Conservation (phyloP, 352 stramenopile species). For the Sclerospora graminicola region DNA sequence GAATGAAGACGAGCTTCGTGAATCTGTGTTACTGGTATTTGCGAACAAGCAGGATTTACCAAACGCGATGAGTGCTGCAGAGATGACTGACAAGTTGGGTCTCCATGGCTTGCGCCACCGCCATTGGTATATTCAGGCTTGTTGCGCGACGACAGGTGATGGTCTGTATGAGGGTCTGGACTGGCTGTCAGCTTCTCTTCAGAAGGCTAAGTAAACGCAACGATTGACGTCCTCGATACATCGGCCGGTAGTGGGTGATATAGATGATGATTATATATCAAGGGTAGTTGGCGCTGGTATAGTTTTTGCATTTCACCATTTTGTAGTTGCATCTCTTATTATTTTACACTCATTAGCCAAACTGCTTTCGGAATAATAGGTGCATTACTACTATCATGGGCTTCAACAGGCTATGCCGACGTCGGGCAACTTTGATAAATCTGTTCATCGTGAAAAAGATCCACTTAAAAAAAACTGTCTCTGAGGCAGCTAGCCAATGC, state of each 20-base stretch:
- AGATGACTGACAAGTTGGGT: constrained; percentile 98
- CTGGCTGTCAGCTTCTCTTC: constrained; percentile 79
- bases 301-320: constrained; percentile 25
- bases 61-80: constrained; percentile 89
- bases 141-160: constrained; percentile 97
- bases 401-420: too few species aligned
- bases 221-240: constrained; percentile 14
- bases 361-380: too few species aligned
- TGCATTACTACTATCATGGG: too few species aligned
- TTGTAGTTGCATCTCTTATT: too few species aligned
- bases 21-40: constrained; percentile 96
- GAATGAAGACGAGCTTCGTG: constrained; percentile 96
- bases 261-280: constrained; percentile 32
- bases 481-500: too few species aligned
- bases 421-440: too few species aligned
- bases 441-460: too few species aligned
- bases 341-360: too few species aligned
- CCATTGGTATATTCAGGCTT: constrained; percentile 99
- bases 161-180: constrained; percentile 99
- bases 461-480: too few species aligned
- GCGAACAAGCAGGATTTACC: constrained; percentile 99
- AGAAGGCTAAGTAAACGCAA: constrained; percentile 1
- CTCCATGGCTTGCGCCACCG: constrained; percentile 94
- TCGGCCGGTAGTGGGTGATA: constrained; percentile 25
- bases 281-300: constrained; percentile 25